Conservation (phyloP, 2,329 filamentous ascomycete species). For the Phyllosticta ampelicida region DNA sequence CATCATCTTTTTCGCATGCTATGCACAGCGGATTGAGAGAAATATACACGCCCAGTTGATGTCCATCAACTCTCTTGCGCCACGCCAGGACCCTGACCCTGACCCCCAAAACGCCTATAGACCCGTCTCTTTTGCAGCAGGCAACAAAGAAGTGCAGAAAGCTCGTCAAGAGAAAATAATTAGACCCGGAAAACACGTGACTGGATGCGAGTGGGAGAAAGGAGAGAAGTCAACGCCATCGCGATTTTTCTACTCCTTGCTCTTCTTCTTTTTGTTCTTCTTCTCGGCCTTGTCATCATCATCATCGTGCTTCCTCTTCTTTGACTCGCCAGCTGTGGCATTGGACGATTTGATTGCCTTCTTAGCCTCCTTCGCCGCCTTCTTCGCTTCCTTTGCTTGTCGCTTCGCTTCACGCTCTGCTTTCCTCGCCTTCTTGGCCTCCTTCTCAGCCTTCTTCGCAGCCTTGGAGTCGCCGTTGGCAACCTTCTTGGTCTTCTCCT, state of each 20-base stretch:
- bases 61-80: background rate
- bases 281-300: conserved; percentile 50
- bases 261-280: conserved; percentile 56
- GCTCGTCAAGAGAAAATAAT: background rate
- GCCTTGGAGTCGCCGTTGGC: conserved; percentile 15
- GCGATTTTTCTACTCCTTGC: conserved; percentile 23
- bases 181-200: background rate
- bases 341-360: conserved; percentile 35
- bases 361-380: conserved; percentile 39
- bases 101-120: background rate
- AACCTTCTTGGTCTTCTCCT: conserved; percentile 19
- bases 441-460: conserved; percentile 30
- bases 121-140: background rate
- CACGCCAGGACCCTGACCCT: background rate
- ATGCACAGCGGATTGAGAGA: conserved; percentile 7
- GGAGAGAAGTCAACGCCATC: background rate
- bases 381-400: conserved; percentile 42
- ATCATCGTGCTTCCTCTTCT: conserved; percentile 40
- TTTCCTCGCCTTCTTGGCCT: conserved; percentile 31
- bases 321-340: conserved; percentile 44
- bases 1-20: conserved; percentile 7
- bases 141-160: background rate
- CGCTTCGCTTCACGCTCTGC: conserved; percentile 29
- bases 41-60: background rate
- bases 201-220: background rate